A percentile compares a stretch with the other conserved stretches of the same genome.
Conservation (phyloP, 306 rosid species). For the Geum urbanum region DNA sequence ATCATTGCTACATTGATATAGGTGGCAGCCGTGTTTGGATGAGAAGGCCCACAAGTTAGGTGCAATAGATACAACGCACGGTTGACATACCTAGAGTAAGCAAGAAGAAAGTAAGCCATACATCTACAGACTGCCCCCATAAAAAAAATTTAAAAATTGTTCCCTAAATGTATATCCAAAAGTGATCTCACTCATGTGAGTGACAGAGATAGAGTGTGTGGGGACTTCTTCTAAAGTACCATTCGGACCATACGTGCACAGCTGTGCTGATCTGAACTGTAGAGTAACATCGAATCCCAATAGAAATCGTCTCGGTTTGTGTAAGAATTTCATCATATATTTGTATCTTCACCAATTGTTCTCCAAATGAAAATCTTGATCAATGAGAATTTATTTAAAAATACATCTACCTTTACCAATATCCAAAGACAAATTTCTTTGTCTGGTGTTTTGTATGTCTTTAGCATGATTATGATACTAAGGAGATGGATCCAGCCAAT, state of each 20-base stretch:
- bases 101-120: slow-evolving; percentile 8
- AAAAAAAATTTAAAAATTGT: too few species aligned
- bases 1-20: slow-evolving; percentile 98
- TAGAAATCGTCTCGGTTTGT: too few species aligned
- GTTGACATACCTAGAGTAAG: slow-evolving; percentile 69
- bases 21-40: slow-evolving; percentile 99
- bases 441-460: not conserved
- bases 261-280: not conserved
- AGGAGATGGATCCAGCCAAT: not conserved
- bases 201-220: not conserved
- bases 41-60: slow-evolving; percentile 95
- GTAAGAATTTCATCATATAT: not conserved
- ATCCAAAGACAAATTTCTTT: too few species aligned
- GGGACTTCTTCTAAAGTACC: not conserved
- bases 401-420: too few species aligned
- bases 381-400: too few species aligned
- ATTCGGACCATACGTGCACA: slow-evolving; percentile 4
- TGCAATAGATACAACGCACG: slow-evolving; percentile 95
- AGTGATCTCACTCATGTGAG: not conserved
- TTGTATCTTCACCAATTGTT: not conserved
- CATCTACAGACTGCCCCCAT: not conserved
- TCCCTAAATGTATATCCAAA: not conserved
- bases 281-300: not conserved
- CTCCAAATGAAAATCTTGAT: too few species aligned
- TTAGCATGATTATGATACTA: not conserved